Evolutionary conservation across 2,329 filamentous ascomycete genomes (phyloP).

Genomic region (Ceratocystiopsis minuta): DNA sequence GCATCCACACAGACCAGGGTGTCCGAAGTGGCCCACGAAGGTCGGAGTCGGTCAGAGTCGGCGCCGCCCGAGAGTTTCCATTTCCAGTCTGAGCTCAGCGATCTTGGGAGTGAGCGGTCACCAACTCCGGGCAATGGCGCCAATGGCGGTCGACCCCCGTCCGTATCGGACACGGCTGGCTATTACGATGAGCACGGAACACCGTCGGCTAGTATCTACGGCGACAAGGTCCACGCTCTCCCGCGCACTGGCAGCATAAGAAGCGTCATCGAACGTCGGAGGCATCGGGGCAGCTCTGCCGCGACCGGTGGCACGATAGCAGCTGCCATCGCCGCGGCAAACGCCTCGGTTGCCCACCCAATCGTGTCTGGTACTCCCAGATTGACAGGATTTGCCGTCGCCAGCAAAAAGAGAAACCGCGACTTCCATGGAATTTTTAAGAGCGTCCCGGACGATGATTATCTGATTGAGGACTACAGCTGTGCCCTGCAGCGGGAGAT

Average conservation of each 20-base stretch:
- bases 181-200: slow-evolving; percentile 44
- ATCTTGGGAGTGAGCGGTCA: not conserved
- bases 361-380: slow-evolving; percentile 46
- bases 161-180: slow-evolving; percentile 27
- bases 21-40: slow-evolving; percentile 25
- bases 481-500: slow-evolving; percentile 93
- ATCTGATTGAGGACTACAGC: slow-evolving; percentile 95
- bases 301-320: slow-evolving; percentile 47
- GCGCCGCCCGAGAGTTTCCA: slow-evolving; percentile 29
- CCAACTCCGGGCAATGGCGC: too few relatives aligned
- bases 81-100: not conserved
- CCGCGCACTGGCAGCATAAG: slow-evolving; percentile 50
- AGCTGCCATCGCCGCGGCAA: slow-evolving; percentile 53
- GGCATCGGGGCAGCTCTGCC: slow-evolving; percentile 70
- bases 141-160: slow-evolving; percentile 9
- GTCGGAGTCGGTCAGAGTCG: slow-evolving; percentile 36
- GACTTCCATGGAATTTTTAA: slow-evolving; percentile 91
- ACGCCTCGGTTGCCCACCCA: slow-evolving; percentile 49
- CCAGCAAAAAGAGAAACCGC: slow-evolving; percentile 85
- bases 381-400: slow-evolving; percentile 86
- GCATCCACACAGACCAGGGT: slow-evolving; percentile 20
- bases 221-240: slow-evolving; percentile 35
- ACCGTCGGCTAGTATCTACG: slow-evolving; percentile 44
- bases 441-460: slow-evolving; percentile 94
- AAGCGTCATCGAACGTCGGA: slow-evolving; percentile 39